Base-by-base conservation (phyloP, 129 eudicot species). In the Saposhnikovia divaricata region DNA sequence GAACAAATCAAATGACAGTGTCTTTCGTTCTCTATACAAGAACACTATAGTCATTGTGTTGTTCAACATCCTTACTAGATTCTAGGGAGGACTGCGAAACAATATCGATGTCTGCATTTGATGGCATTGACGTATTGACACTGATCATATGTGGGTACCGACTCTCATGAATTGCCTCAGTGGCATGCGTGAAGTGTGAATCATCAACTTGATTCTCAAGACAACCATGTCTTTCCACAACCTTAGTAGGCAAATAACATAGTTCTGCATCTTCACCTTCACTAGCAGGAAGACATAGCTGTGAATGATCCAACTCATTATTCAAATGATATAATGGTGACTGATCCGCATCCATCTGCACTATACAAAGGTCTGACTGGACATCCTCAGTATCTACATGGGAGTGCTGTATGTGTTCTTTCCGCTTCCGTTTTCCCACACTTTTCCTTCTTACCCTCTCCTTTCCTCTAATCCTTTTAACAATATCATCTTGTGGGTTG, bases 401-500 rank as follows among this genome's bases (percentile, higher is more conserved):
- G 68, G 59, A 87, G 31, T 82, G 91, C 47, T 84, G 89, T 15
- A 72, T 16, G 19, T 92, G 93, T 48, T 92, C 96, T 76, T 92
- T 92, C 78, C 88, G 82, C 84, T 88, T 89, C 4, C 97, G 94
- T 81, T 95, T 95, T 7, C 91, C 88, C 47, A 79, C 69, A 40
- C 86, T 83, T 84, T 84, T 89, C 75, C 97, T 85, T 80, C 97
- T 84, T 59, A 95, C 87, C 77, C 89, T 87, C 81, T 92, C 93
- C 80, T 95, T 95, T 25, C 99, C 97, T 81, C 99, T 83, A 11
- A 82, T 53, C 46, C 76, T 89, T 81, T 87, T 95, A 2, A 79
- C 90, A 1, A 65, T 65, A 72, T 88, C 97, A 47, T 74, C 83
- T 47, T 92, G 92, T 2, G 94, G 78, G 71, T 83, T 81, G 37